A percentile compares a stretch with the other conserved stretches of the same genome.
Evolutionary conservation across 352 stramenopile genomes (phyloP).

Genomic region (Phytophthora tentaculata): DNA sequence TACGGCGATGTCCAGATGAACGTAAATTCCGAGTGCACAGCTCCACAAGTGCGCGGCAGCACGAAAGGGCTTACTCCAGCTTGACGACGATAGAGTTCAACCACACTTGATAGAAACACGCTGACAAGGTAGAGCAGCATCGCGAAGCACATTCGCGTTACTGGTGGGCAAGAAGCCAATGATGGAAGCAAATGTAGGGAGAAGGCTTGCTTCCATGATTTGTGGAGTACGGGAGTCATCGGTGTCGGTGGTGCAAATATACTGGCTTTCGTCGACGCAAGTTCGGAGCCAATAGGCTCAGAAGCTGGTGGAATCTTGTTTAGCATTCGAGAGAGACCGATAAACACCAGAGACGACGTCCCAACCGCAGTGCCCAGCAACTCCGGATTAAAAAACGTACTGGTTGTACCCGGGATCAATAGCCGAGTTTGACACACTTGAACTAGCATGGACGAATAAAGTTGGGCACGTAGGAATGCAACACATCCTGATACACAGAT

Average conservation of each 20-base stretch:
- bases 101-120: constrained; percentile 76
- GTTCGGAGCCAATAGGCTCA: not conserved
- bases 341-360: constrained; percentile 24
- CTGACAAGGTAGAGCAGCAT: constrained; percentile 65
- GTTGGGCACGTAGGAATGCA: constrained; percentile 70
- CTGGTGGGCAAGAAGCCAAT: constrained; percentile 23
- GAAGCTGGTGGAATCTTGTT: not conserved
- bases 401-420: constrained; percentile 34
- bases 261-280: constrained; percentile 6
- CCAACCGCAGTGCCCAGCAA: constrained; percentile 41
- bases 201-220: constrained; percentile 8
- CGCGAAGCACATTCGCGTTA: constrained; percentile 53
- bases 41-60: constrained; percentile 30
- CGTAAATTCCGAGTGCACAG: constrained; percentile 46
- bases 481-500: constrained; percentile 53
- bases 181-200: constrained; percentile 14
- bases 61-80: constrained; percentile 19
- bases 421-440: constrained; percentile 69
- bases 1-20: constrained; percentile 67
- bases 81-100: constrained; percentile 79
- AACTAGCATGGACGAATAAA: constrained; percentile 72
- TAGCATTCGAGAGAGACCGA: constrained; percentile 24
- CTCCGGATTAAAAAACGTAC: constrained; percentile 50
- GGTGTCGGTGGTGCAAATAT: constrained; percentile 10
- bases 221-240: constrained; percentile 5